Evolutionary conservation across 495 filamentous ascomycete genomes (phyloP), one percentile per base, ranked within the genome.

Genomic region (Neurospora hispaniola): DNA sequence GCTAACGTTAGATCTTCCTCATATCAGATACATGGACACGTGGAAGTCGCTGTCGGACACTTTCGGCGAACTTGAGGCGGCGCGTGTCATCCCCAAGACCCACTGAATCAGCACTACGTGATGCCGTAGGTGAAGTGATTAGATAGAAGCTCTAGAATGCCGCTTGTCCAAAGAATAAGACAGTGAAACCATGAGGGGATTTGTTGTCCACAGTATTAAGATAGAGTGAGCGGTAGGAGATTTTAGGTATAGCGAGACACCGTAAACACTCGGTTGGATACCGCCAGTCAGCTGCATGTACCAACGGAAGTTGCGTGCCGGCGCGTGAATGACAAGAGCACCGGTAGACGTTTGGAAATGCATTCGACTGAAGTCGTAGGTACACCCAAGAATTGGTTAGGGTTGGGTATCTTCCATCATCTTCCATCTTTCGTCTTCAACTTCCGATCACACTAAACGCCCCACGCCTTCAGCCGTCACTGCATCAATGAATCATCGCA

Each of bases 11-110:
- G 10, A 66, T 18, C 16, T 12, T 35, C 20, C 16, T 46, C 5
- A 27, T 3, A 20, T 46, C 40, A 76, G 71, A 44, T 86, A 84
- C 76, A 71, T 76, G 20, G 87, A 88, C 78, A 85, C 85, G 10
- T 89, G 86, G 86, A 86, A 85, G 40, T 78, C 82, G 54, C 80
- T 88, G 12, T 77, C 80, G 42, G 80, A 83, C 70, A 83, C 82
- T 2, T 85, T 88, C 71, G 80, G 84, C 10, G 81, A 84, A 44
- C 72, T 87, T 38, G 84, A 84, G 72, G 76, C 74, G 20, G 83
- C 82, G 42, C 76, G 73, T 48, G 78, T 84, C 71, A 62, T 83
- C 23, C 80, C 81, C 9, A 79, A 75, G 43, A 72, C 46, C 12
- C 71, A 71, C 8, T 73, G 6, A 14, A 7, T 7, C 27, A 66